Base-by-base conservation (phyloP, 768 basidiomycete species). In the Rhizopogon vesiculosus region DNA sequence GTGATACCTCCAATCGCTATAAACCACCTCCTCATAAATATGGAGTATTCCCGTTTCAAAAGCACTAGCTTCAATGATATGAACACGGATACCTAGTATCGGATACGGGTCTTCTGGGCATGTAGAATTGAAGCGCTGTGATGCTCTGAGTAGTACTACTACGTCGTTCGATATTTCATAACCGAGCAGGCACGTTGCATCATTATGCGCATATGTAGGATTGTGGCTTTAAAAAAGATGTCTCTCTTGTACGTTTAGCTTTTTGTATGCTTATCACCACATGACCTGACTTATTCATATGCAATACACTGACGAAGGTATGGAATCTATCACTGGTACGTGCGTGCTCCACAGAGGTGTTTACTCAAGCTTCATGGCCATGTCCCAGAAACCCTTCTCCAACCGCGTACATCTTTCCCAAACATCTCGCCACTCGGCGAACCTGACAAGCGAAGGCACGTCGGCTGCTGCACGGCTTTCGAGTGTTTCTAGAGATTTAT, bases 341-440 rank as follows among this genome's bases (percentile, higher is more conserved):
- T 25, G 25, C 4, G 25, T 25, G 25, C 25, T 25, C 25, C 10
- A 38, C 15, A 5, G 5, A 15, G 7, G 7, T 22, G 33, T 13
- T 48, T 35, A 28, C 13, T 22, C 46, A 49, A 48, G 46, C 1
- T 62, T 58, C 61, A 85, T 65, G 4, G 81, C 82, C 76, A 83
- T 83, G 45, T 95, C 89, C 94, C 94, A 98, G 66, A 96, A 96
- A 0, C 78, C 82, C 61, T 83, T 87, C 72, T 98, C 94, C 45
- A 97, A 74, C 45, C 72, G 68, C 0, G 89, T 85, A 64, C 90
- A 91, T 53, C 80, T 81, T 64, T 82, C 77, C 89, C 92, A 96
- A 2, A 93, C 81, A 16, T 70, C 64, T 48, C 74, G 70, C 81
- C 93, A 89, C 63, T 89, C 86, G 3, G 74, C 74, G 29, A 91